Base-by-base conservation (phyloP, 2,329 filamentous ascomycete species). In the Colletotrichum shisoi region DNA sequence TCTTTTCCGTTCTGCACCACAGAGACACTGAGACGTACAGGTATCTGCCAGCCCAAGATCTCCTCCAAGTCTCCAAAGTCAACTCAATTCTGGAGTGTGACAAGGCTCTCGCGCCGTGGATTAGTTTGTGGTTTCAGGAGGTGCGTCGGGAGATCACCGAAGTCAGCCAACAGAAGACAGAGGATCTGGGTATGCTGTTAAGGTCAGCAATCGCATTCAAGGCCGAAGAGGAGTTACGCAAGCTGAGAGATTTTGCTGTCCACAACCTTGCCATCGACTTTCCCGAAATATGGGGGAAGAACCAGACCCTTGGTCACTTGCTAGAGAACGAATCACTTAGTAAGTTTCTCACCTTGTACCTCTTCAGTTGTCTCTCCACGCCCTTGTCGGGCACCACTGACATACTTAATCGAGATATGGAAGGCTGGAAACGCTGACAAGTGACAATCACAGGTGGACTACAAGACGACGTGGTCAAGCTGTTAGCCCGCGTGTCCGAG, bases 1-100 rank as follows among this genome's bases (percentile, higher is more conserved):
- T 65, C 13, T 48, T 65, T 4, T 65, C 62, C 1, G n/a, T 62
- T 17, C 11, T 62, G 7, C 63, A 66, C 44, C 27, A 40, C 57
- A 37, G 44, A 37, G 62, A 62, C n/a, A 57, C 31, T 13, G 17
- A 46, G 27, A 4, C 44, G 11, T 62, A 66, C 27, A 34, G 12
- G 6, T 12, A 31, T 24, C 31, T 62, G 19, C 1, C 44, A 3
- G 17, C 31, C 8, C 11, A 11, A n/a, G 31, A 27, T 13, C 42
- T 66, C 17, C 9, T 37, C 3, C 12, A 44, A 5, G 44, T 62
- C 31, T n/a, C 63, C 34, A 27, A 17, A 48, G 1, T 9, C 27
- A 66, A 24, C 37, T 19, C 27, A 3, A 9, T 34, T 7, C 31
- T 66, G 24, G 45, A 53, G 11, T 62, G 60, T 27, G 42, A 51